phyloP scores from a whole-genome alignment of 805 yeast genomes.

The Millerago galiae region DNA sequence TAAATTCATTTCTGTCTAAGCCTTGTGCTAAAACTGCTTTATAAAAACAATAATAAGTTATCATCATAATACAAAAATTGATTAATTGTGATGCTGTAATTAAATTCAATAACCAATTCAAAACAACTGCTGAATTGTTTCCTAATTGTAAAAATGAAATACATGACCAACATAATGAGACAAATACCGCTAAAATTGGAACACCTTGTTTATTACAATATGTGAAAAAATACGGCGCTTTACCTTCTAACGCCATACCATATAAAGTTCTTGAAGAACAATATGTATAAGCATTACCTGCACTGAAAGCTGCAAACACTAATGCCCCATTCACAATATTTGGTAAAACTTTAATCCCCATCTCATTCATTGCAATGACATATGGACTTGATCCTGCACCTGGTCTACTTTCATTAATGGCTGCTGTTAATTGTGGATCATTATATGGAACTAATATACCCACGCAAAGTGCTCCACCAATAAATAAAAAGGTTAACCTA shows the following conservation, averaged over 20 bases:
- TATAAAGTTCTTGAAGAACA: slow-evolving; percentile 65
- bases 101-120: slow-evolving; percentile 66
- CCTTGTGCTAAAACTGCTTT: slow-evolving; percentile 52
- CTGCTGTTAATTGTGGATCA: slow-evolving; percentile 52
- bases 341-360: slow-evolving; percentile 63
- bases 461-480: slow-evolving; percentile 71
- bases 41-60: slow-evolving; percentile 56
- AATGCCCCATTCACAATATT: slow-evolving; percentile 74
- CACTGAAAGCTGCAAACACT: slow-evolving; percentile 69
- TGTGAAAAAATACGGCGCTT: slow-evolving; percentile 64
- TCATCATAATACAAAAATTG: slow-evolving; percentile 51
- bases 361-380: slow-evolving; percentile 72
- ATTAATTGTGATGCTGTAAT: slow-evolving; percentile 65
- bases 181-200: slow-evolving; percentile 52
- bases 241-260: slow-evolving; percentile 65
- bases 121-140: slow-evolving; percentile 52
- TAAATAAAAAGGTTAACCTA: slow-evolving; percentile 59
- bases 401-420: slow-evolving; percentile 54
- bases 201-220: slow-evolving; percentile 62
- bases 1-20: slow-evolving; percentile 36
- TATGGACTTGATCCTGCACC: slow-evolving; percentile 81
- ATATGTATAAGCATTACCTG: slow-evolving; percentile 77
- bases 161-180: slow-evolving; percentile 52
- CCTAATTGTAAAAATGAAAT: slow-evolving; percentile 61
- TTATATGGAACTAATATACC: slow-evolving; percentile 71